Percentiles rank a stretch among this genome's conserved stretches.
phyloP scores from a whole-genome alignment of 129 eudicot genomes.

The Arctium lappa region DNA sequence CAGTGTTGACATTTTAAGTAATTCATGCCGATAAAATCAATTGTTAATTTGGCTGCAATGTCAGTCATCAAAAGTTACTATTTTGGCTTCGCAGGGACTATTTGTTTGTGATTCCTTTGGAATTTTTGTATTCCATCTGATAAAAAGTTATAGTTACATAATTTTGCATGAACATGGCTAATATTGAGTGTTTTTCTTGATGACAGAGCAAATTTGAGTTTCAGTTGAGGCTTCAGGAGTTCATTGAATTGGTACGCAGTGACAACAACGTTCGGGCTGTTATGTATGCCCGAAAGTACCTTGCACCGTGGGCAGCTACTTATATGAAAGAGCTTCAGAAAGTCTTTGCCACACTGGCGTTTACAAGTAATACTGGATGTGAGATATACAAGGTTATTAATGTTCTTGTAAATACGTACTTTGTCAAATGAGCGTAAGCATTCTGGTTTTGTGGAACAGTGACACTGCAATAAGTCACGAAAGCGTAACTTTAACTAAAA shows the following conservation, averaged over 20 bases:
- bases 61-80: neutral
- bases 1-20: neutral
- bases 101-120: neutral
- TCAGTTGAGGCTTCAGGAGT: slow-evolving; percentile 95
- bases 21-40: neutral
- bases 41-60: neutral
- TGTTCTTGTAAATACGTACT: slow-evolving; percentile 11
- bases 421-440: slow-evolving; percentile 1
- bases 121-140: neutral
- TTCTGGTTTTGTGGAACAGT: slow-evolving; percentile 1
- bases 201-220: slow-evolving; percentile 95
- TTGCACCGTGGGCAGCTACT: slow-evolving; percentile 92
- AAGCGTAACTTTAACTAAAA: neutral
- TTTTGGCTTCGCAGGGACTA: neutral
- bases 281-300: slow-evolving; percentile 79
- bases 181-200: slow-evolving; percentile 25
- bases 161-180: slow-evolving; percentile 8
- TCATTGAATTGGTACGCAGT: slow-evolving; percentile 83
- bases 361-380: slow-evolving; percentile 86
- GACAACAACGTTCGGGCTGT: slow-evolving; percentile 73
- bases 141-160: neutral
- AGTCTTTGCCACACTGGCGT: slow-evolving; percentile 90
- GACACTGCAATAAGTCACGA: neutral
- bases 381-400: slow-evolving; percentile 73
- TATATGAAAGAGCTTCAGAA: slow-evolving; percentile 93